Evolutionary conservation across 768 basidiomycete species (phyloP).

Genomic region (Termitomyces sp.): DNA sequence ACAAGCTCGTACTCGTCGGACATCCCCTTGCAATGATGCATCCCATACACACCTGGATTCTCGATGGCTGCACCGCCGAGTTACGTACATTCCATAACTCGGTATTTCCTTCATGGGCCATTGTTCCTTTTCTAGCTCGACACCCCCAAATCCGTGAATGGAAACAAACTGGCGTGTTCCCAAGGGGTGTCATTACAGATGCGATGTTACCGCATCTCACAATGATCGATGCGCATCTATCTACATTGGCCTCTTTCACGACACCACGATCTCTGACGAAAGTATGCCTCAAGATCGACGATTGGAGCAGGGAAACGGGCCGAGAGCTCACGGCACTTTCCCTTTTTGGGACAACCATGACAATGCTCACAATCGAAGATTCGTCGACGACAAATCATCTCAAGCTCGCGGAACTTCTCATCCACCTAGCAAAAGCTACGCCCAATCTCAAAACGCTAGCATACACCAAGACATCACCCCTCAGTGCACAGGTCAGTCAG

Average conservation of each 20-base stretch:
- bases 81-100: slow-evolving; percentile 19
- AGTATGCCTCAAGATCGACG: slow-evolving; percentile 13
- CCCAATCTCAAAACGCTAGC: slow-evolving; percentile 7
- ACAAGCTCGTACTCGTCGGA: slow-evolving; percentile 17
- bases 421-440: not conserved
- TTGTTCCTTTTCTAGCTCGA: slow-evolving; percentile 18
- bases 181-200: slow-evolving; percentile 9
- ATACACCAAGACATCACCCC: slow-evolving; percentile 1
- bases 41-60: slow-evolving; percentile 20
- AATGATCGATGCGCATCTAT: slow-evolving; percentile 16
- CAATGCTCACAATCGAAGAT: slow-evolving; percentile 14
- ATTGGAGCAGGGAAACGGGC: not conserved
- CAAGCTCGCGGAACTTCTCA: slow-evolving; percentile 4
- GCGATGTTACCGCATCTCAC: slow-evolving; percentile 15
- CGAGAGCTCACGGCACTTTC: slow-evolving; percentile 13
- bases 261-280: slow-evolving; percentile 12
- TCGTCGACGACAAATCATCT: slow-evolving; percentile 3
- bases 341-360: slow-evolving; percentile 13
- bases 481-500: slow-evolving; percentile 1
- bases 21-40: slow-evolving; percentile 23
- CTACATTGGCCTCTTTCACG: slow-evolving; percentile 13
- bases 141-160: slow-evolving; percentile 17
- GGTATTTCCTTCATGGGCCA: slow-evolving; percentile 17
- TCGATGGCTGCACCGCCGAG: slow-evolving; percentile 21
- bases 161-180: slow-evolving; percentile 16